Conservation (phyloP, 1,284 basidiomycete species). For the Lentinula novae-zelandiae region DNA sequence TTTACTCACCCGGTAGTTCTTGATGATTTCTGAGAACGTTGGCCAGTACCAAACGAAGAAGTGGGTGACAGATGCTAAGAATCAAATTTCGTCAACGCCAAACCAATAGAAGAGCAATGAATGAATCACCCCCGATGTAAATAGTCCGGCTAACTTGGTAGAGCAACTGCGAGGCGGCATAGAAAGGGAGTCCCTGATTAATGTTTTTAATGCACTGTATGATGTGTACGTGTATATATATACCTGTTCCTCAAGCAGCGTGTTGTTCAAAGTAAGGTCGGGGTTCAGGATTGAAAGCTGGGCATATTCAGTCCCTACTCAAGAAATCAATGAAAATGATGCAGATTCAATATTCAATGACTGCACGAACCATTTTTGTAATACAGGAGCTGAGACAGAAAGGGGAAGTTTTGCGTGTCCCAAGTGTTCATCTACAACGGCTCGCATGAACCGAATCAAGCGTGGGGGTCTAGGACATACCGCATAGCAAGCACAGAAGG, state of each 20-base stretch:
- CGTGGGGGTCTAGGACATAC: background rate
- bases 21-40: constrained; percentile 28
- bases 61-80: constrained; percentile 31
- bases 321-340: background rate
- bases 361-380: constrained; percentile 26
- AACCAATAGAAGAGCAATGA: background rate
- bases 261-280: constrained; percentile 27
- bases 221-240: background rate
- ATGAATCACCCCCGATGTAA: constrained; percentile 23
- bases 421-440: constrained; percentile 10
- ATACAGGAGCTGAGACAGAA: constrained; percentile 31
- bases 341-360: background rate
- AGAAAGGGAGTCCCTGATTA: constrained; percentile 24
- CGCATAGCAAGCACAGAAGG: constrained; percentile 15
- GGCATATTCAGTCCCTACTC: constrained; percentile 21
- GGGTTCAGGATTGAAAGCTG: constrained; percentile 26
- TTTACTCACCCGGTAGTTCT: constrained; percentile 13
- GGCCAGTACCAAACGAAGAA: constrained; percentile 36
- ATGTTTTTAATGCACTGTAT: too few relatives aligned
- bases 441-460: background rate
- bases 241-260: constrained; percentile 18
- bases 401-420: constrained; percentile 26
- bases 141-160: constrained; percentile 26
- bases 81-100: background rate
- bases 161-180: constrained; percentile 28